These are phyloP conservation scores for Pogostemon cablin DNA, from an alignment of 257 asterid genomes.

Conservation along the genomic window DNA sequence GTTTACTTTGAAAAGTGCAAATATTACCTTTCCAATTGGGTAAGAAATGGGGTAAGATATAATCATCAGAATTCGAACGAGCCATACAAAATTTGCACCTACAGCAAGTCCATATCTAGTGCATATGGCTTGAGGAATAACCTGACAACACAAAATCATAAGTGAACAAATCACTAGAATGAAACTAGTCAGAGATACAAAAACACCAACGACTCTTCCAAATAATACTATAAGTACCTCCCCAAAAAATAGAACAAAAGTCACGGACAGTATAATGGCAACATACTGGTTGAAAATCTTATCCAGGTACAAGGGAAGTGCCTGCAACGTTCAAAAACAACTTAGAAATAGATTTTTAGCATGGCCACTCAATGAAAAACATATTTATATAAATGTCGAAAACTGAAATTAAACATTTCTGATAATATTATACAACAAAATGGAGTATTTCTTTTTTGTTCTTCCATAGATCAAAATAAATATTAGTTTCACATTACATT, in stretches of 20 bases:
- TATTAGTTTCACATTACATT: no score
- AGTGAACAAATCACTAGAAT: conserved; percentile 23
- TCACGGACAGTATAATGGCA: conserved; percentile 93
- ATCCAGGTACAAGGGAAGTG: conserved; percentile 94
- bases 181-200: conserved; percentile 45
- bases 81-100: conserved; percentile 93
- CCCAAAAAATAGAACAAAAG: conserved; percentile 91
- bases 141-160: conserved; percentile 48
- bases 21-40: conserved; percentile 93
- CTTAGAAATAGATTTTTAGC: conserved; percentile 11
- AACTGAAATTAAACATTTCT: not conserved
- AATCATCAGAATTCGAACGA: conserved; percentile 84
- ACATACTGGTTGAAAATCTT: conserved; percentile 87
- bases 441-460: not conserved
- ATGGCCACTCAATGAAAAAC: conserved; percentile 5
- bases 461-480: no score
- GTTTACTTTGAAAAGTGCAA: conserved; percentile 36
- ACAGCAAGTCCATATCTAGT: conserved; percentile 98
- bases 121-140: conserved; percentile 99
- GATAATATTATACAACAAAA: not conserved
- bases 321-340: conserved; percentile 59
- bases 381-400: no score
- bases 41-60: conserved; percentile 81
- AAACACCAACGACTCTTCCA: conserved; percentile 43
- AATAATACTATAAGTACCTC: conserved; percentile 70